Base-by-base conservation (phyloP, 176 grass and related monocot species). In the Oryza brachyantha region DNA sequence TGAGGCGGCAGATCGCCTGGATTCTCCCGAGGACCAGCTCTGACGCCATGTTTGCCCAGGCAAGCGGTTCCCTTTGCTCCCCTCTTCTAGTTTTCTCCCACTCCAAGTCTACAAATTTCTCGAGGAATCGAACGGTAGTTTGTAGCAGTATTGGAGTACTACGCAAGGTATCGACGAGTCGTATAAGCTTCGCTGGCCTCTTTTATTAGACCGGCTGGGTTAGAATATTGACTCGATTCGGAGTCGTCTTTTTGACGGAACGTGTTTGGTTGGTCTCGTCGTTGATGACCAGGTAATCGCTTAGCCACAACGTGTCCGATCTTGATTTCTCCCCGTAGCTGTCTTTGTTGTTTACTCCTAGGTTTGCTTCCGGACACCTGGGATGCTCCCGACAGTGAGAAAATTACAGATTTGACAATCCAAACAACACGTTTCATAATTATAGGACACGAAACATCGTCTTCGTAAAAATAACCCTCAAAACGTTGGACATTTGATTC, bases 131-230 rank as follows among this genome's bases (percentile, higher is more conserved):
- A 52, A 5, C 19, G 8, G 48, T 21, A 52, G 48, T n/a, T n/a
- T 58, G 46, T 21, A 29, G 8, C 8, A 35, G 29, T 10, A 64
- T 21, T n/a, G 22, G 8, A 67, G 45, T 24, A 43, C 13, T 14
- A 80, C 77, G 78, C 50, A 80, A 80, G 78, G 65, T 42, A 70
- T 80, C 66, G 17, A 26, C 17, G 13, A 45, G 57, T 63, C 40
- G 19, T 34, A 21, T 19, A 46, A 64, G 32, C 58, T 11, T 66
- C 24, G 39, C 22, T 29, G 71, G 16, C 78, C 54, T 86, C 8
- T 52, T 75, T 66, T 75, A 1, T 66, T 75, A 1, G 59, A 65
- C 25, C 7, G 34, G 64, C 32, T 22, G 11, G 61, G 7, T 55
- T 32, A 2, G 14, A 7, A 13, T n/a, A 61, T 32, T 32, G 13